These are phyloP conservation scores for Trichophyton mentagrophytes DNA, from an alignment of 2,329 filamentous ascomycete species.

Conservation along the genomic window DNA sequence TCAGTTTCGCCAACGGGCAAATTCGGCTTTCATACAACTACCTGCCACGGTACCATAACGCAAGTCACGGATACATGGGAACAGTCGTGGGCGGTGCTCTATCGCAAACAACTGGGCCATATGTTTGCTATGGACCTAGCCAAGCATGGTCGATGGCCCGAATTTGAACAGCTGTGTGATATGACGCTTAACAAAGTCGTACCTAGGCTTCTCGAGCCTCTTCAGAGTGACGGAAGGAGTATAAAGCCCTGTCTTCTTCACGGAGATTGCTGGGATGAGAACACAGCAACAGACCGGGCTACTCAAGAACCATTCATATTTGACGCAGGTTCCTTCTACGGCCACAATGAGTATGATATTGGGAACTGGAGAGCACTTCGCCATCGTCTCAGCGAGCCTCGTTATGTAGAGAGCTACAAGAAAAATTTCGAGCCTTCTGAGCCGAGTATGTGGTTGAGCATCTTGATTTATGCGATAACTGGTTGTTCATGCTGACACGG, in stretches of 20 bases:
- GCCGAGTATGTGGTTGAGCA: slow-evolving; percentile 6
- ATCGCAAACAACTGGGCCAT: slow-evolving; percentile 13
- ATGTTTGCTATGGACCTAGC: slow-evolving; percentile 2
- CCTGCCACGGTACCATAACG: slow-evolving; percentile 13
- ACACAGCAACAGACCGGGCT: slow-evolving; percentile 19
- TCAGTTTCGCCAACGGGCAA: slow-evolving; percentile 18
- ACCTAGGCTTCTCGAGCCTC: slow-evolving; percentile 19
- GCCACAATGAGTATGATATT: slow-evolving; percentile 21
- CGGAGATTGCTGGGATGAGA: slow-evolving; percentile 26
- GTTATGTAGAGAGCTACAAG: slow-evolving; percentile 7
- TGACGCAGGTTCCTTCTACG: slow-evolving; percentile 23
- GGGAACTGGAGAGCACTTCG: slow-evolving; percentile 15
- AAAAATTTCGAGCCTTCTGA: slow-evolving; percentile 3
- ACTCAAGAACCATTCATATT: slow-evolving; percentile 23
- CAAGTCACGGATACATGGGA: slow-evolving; percentile 12
- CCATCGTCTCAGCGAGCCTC: slow-evolving; percentile 1
- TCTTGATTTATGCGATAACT: not conserved
- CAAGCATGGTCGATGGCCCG: not conserved
- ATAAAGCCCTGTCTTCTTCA: slow-evolving; percentile 25
- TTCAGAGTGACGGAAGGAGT: slow-evolving; percentile 21
- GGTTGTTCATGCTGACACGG: not conserved
- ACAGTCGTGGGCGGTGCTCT: slow-evolving; percentile 16
- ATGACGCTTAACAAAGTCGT: slow-evolving; percentile 19
- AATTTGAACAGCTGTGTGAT: slow-evolving; percentile 7
- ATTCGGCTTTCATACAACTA: slow-evolving; percentile 20